Conservation (phyloP, 352 stramenopile species). For the Globisporangium radiosum region DNA sequence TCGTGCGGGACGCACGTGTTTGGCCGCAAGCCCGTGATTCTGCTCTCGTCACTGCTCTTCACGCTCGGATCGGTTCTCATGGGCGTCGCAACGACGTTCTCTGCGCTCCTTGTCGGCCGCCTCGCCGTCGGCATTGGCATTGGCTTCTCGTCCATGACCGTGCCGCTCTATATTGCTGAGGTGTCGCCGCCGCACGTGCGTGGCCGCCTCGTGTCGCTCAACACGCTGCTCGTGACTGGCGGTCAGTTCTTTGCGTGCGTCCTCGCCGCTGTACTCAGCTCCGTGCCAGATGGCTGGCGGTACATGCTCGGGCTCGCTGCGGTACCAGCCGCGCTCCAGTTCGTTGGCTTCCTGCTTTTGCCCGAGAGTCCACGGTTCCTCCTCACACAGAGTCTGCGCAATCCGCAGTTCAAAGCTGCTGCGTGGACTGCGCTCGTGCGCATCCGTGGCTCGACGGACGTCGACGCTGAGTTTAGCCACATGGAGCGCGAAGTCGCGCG, state of each 20-base stretch:
- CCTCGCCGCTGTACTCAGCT: constrained; percentile 46
- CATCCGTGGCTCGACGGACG: constrained; percentile 46
- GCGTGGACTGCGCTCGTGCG: constrained; percentile 37
- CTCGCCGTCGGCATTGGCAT: constrained; percentile 62
- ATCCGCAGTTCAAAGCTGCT: constrained; percentile 19
- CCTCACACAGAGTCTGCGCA: constrained; percentile 24
- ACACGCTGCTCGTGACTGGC: constrained; percentile 65
- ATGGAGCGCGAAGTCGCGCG: constrained; percentile 47
- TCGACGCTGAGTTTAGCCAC: constrained; percentile 46
- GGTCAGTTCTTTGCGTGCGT: constrained; percentile 77
- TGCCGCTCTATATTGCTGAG: constrained; percentile 77
- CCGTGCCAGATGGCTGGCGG: constrained; percentile 52
- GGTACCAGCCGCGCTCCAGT: constrained; percentile 59
- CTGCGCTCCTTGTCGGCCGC: constrained; percentile 43
- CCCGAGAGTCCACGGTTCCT: constrained; percentile 71
- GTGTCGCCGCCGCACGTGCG: constrained; percentile 57
- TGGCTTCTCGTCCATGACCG: constrained; percentile 67
- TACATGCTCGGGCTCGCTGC: constrained; percentile 77
- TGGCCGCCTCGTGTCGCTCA: constrained; percentile 67
- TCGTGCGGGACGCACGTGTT: constrained; percentile 53
- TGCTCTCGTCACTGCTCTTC: constrained; percentile 60
- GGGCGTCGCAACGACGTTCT: constrained; percentile 40
- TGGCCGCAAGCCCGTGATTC: constrained; percentile 56
- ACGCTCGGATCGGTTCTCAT: constrained; percentile 53
- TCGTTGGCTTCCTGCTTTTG: constrained; percentile 57